phyloP scores from a whole-genome alignment of 805 yeast species.

The Candida boidinii region DNA sequence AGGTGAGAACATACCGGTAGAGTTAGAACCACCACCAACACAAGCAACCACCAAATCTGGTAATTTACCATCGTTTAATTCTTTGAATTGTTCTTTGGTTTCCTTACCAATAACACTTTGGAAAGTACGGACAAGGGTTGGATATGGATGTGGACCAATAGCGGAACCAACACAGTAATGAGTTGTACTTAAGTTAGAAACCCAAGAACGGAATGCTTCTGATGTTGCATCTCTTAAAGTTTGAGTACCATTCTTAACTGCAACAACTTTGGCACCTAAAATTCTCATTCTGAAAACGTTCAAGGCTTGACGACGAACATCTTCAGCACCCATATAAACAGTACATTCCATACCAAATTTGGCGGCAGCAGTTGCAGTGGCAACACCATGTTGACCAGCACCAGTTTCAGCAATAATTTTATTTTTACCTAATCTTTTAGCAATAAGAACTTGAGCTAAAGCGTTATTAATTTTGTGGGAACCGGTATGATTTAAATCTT shows the following conservation, averaged over 20 bases:
- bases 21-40: slow-evolving; percentile 98
- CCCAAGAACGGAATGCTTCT: slow-evolving; percentile 96
- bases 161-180: slow-evolving; percentile 98
- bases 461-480: slow-evolving; percentile 85
- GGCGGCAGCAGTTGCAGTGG: slow-evolving; percentile 89
- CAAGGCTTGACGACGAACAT: slow-evolving; percentile 95
- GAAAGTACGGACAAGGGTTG: slow-evolving; percentile 95
- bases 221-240: slow-evolving; percentile 97
- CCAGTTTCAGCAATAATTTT: slow-evolving; percentile 85
- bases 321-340: slow-evolving; percentile 98
- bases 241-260: slow-evolving; percentile 90
- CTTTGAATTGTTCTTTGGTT: slow-evolving; percentile 83
- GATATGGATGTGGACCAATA: slow-evolving; percentile 99
- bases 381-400: slow-evolving; percentile 93
- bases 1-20: slow-evolving; percentile 93
- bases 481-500: slow-evolving; percentile 87
- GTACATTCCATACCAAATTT: slow-evolving; percentile 90
- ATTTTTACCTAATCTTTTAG: slow-evolving; percentile 69
- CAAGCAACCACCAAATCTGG: slow-evolving; percentile 97
- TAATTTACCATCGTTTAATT: slow-evolving; percentile 67
- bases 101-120: slow-evolving; percentile 95
- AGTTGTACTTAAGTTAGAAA: slow-evolving; percentile 72
- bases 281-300: slow-evolving; percentile 97
- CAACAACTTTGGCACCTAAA: slow-evolving; percentile 90
- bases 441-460: slow-evolving; percentile 71